phyloP scores from a whole-genome alignment of 257 asterid genomes.

The Anisodus acutangulus region DNA sequence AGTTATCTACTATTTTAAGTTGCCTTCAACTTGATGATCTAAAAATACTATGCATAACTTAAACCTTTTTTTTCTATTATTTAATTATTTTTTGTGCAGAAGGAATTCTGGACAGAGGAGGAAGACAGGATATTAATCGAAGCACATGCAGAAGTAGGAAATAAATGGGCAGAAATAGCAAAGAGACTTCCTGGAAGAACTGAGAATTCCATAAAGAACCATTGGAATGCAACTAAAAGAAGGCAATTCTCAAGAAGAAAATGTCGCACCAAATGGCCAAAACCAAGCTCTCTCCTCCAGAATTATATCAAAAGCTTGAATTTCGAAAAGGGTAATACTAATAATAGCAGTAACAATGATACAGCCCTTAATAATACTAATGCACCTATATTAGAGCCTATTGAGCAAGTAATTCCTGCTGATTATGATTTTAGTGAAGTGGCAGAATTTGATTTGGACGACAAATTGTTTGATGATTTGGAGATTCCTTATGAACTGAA shows the following conservation, averaged over 20 bases:
- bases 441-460: constrained; percentile 38
- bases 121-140: constrained; percentile 69
- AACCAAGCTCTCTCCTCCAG: constrained; percentile 71
- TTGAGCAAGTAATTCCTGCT: background rate
- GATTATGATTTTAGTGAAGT: constrained; percentile 32
- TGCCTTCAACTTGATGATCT: no score
- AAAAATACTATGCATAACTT: no score
- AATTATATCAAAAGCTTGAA: constrained; percentile 74
- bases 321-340: constrained; percentile 41
- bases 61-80: no score
- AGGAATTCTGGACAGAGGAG: constrained; percentile 83
- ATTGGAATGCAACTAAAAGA: constrained; percentile 92
- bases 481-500: constrained; percentile 39
- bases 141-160: constrained; percentile 55
- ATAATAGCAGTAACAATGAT: no score
- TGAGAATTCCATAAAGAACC: constrained; percentile 85
- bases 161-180: constrained; percentile 79
- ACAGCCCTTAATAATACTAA: no score
- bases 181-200: constrained; percentile 71
- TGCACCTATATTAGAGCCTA: background rate
- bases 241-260: constrained; percentile 66
- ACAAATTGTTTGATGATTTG: constrained; percentile 39
- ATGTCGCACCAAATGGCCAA: constrained; percentile 78
- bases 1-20: no score
- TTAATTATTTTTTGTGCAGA: constrained; percentile 46